These are phyloP conservation scores for Cryptococcus sp. DNA, from an alignment of 1,284 basidiomycete species.

Conservation along the genomic window DNA sequence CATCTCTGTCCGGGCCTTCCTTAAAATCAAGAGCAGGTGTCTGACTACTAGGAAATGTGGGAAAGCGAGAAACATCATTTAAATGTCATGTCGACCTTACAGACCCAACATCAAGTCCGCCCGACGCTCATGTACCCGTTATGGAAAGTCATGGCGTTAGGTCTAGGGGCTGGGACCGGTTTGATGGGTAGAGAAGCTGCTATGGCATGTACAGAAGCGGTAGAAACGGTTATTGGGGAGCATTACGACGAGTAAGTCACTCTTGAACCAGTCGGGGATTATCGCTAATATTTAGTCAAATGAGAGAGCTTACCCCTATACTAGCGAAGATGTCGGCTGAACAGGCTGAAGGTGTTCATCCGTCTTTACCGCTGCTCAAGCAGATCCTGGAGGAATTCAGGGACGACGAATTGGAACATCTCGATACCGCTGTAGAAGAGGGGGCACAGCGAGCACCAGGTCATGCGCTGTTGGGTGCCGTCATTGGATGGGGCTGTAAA, in stretches of 20 bases:
- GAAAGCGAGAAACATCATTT: slow-evolving; percentile 92
- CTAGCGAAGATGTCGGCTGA: slow-evolving; percentile 37
- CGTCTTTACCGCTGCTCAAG: slow-evolving; percentile 71
- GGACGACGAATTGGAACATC: slow-evolving; percentile 91
- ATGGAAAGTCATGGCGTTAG: slow-evolving; percentile 79
- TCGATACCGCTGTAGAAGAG: slow-evolving; percentile 87
- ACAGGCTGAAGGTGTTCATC: slow-evolving; percentile 54
- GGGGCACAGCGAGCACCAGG: slow-evolving; percentile 87
- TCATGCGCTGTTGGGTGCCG: slow-evolving; percentile 79
- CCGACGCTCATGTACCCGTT: slow-evolving; percentile 79
- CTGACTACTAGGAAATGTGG: slow-evolving; percentile 77
- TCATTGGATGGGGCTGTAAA: slow-evolving; percentile 81
- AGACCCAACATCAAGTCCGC: slow-evolving; percentile 74
- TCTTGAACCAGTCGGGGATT: background rate
- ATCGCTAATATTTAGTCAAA: slow-evolving; percentile 23
- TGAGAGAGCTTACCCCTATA: slow-evolving; percentile 32
- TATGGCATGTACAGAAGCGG: slow-evolving; percentile 97
- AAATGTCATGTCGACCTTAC: slow-evolving; percentile 74
- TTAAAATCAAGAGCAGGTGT: background rate
- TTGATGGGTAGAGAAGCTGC: slow-evolving; percentile 87
- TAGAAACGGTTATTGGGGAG: slow-evolving; percentile 95
- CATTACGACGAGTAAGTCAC: slow-evolving; percentile 89
- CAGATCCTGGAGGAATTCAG: slow-evolving; percentile 78
- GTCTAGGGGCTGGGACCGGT: slow-evolving; percentile 78
- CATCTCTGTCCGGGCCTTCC: background rate